phyloP scores from a whole-genome alignment of 768 basidiomycete genomes.

The Pleurotus eryngii region DNA sequence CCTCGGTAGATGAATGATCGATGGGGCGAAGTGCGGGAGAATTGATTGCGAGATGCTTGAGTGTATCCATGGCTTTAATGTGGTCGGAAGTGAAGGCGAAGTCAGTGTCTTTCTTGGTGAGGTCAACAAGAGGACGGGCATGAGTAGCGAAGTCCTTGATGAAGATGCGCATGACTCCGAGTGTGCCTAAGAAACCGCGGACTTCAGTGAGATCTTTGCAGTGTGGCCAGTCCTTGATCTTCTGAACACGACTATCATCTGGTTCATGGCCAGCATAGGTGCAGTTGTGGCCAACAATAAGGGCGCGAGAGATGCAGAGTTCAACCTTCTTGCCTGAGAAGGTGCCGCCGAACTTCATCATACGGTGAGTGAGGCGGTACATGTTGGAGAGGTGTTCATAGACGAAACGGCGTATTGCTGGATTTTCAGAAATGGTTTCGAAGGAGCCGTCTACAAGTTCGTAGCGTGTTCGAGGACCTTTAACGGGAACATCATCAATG shows the following conservation, averaged over 20 bases:
- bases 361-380: conserved; percentile 13
- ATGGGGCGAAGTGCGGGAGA: conserved; percentile 17
- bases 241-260: conserved; percentile 20
- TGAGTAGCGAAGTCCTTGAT: conserved; percentile 23
- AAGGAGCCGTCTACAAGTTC: too few relatives aligned
- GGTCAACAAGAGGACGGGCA: conserved; percentile 16
- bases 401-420: too few relatives aligned
- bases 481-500: conserved; percentile 21
- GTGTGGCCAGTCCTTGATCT: conserved; percentile 25
- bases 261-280: conserved; percentile 28
- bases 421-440: too few relatives aligned
- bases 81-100: conserved; percentile 17
- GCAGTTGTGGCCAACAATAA: conserved; percentile 23
- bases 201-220: conserved; percentile 14
- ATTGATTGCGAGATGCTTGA: not conserved
- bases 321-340: conserved; percentile 28
- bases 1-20: conserved; percentile 15
- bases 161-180: conserved; percentile 22
- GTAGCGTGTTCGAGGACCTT: conserved; percentile 20
- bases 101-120: conserved; percentile 21
- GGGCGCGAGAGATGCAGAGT: not conserved
- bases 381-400: conserved; percentile 10
- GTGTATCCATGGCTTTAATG: conserved; percentile 9
- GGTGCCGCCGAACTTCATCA: conserved; percentile 27
- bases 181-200: conserved; percentile 25